Conservation (phyloP, 1,284 basidiomycete species). For the Apiotrichum porosum region DNA sequence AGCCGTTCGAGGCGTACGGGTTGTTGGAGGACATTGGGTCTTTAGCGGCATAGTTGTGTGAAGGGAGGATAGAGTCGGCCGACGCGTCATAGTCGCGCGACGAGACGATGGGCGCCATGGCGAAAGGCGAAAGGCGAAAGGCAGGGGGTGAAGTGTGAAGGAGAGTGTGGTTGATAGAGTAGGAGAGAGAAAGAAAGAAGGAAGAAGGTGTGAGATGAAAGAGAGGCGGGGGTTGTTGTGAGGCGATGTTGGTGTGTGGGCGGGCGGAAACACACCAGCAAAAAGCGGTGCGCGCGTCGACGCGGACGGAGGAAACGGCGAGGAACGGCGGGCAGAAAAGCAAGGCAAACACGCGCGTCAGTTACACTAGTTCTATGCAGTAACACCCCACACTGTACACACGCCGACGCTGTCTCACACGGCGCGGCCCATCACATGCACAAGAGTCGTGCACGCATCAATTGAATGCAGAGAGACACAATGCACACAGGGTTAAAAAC, state of each 20-base stretch:
- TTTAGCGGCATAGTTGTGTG: conserved; percentile 18
- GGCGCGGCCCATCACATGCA: too few species aligned
- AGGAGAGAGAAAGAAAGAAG: conserved; percentile 1
- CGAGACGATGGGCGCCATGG: not conserved
- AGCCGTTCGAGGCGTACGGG: conserved; percentile 33
- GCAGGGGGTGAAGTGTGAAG: not conserved
- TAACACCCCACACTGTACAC: not conserved
- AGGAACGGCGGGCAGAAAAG: not conserved
- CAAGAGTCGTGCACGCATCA: too few species aligned
- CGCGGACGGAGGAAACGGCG: not conserved
- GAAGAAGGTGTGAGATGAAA: not conserved
- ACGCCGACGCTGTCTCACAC: too few species aligned
- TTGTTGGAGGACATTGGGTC: conserved; percentile 44
- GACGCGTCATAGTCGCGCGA: not conserved
- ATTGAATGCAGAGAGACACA: too few species aligned
- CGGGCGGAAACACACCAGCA: not conserved
- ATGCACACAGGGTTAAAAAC: too few species aligned
- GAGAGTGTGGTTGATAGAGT: not conserved
- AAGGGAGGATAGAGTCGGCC: conserved; percentile 9
- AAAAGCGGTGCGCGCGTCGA: not conserved
- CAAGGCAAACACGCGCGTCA: not conserved
- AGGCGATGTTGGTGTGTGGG: not conserved
- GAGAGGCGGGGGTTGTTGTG: not conserved
- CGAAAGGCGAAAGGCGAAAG: not conserved
- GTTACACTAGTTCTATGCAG: too few species aligned